Conservation (phyloP, 1,139 yeast species). For the Kodamaea arcana region DNA sequence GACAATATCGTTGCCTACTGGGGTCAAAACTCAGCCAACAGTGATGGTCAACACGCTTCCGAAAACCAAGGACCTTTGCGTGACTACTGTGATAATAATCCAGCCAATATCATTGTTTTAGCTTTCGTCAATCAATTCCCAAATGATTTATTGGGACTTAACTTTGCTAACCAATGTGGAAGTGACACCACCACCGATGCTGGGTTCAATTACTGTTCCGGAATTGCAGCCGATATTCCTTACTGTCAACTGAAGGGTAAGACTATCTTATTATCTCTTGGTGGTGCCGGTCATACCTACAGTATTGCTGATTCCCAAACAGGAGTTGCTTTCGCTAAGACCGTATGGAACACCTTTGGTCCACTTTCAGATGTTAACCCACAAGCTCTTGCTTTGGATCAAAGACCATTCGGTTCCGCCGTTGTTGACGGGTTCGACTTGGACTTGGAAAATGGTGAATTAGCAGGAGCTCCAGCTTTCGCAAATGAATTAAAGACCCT, state of each 20-base stretch:
- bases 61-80: constrained; percentile 11
- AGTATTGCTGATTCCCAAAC: constrained; percentile 12
- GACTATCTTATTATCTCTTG: constrained; percentile 17
- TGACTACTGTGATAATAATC: constrained; percentile 12
- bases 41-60: constrained; percentile 19
- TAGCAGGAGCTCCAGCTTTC: constrained; percentile 14
- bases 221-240: constrained; percentile 16
- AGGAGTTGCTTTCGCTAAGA: constrained; percentile 13
- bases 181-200: neutral
- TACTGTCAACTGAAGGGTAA: constrained; percentile 16
- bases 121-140: constrained; percentile 16
- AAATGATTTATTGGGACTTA: constrained; percentile 10
- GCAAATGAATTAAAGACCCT: constrained; percentile 11
- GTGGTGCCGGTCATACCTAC: constrained; percentile 16
- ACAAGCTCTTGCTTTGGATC: constrained; percentile 2
- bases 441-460: constrained; percentile 15
- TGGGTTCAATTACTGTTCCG: constrained; percentile 15
- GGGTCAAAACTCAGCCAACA: constrained; percentile 18
- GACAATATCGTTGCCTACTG: constrained; percentile 16
- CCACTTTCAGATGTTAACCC: constrained; percentile 11
- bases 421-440: constrained; percentile 21
- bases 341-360: constrained; percentile 19
- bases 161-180: constrained; percentile 15
- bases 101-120: constrained; percentile 14
- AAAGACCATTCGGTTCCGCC: constrained; percentile 20